Conservation (phyloP, 2,329 filamentous ascomycete genomes). For the Exophiala aquamarina region DNA sequence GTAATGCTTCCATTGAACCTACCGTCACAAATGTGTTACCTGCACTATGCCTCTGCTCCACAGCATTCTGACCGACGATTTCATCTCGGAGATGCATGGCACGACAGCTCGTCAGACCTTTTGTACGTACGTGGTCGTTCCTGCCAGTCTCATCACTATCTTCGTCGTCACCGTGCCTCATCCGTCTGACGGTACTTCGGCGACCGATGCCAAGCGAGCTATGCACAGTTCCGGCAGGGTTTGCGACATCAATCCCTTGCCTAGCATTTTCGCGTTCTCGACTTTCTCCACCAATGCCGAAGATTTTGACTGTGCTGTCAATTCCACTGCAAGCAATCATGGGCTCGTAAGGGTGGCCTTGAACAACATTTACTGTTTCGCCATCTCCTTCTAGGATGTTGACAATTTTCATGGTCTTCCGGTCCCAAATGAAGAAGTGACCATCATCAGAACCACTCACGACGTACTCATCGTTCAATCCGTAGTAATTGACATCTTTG, state of each 20-base stretch:
- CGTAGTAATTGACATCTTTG: conserved; percentile 70
- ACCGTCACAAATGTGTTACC: conserved; percentile 59
- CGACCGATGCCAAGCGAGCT: conserved; percentile 30
- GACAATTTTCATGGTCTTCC: conserved; percentile 59
- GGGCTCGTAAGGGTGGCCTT: conserved; percentile 68
- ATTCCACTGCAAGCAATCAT: conserved; percentile 67
- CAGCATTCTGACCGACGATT: conserved; percentile 64
- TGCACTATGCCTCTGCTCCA: conserved; percentile 57
- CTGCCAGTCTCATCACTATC: conserved; percentile 14
- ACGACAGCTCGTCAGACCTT: conserved; percentile 56
- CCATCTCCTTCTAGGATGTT: conserved; percentile 67
- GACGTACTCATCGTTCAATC: conserved; percentile 66
- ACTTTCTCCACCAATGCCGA: conserved; percentile 55
- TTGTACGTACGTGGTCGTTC: not conserved
- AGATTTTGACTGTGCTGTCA: conserved; percentile 68
- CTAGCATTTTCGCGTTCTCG: conserved; percentile 58
- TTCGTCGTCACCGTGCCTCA: conserved; percentile 12
- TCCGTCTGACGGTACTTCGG: conserved; percentile 27
- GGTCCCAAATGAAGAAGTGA: conserved; percentile 69
- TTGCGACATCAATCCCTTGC: conserved; percentile 58
- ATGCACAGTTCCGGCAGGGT: conserved; percentile 43
- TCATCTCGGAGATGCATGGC: conserved; percentile 61
- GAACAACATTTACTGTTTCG: conserved; percentile 69
- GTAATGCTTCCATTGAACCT: conserved; percentile 33
- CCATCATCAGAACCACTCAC: conserved; percentile 67